Conservation (phyloP, 208 protist genomes). For the Trypanosoma theileri region DNA sequence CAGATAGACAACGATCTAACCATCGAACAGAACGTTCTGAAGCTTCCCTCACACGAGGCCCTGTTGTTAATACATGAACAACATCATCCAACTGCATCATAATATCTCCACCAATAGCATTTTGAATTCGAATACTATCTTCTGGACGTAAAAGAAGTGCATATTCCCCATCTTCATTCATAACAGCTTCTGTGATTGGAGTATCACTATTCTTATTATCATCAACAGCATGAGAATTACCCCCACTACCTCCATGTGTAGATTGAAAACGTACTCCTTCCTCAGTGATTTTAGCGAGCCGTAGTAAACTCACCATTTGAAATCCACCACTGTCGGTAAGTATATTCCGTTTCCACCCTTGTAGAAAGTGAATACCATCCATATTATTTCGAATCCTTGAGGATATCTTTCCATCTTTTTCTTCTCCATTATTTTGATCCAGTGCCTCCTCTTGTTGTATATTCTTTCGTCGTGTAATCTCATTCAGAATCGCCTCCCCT, state of each 20-base stretch:
- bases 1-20: slow-evolving; percentile 97
- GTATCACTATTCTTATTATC: background rate
- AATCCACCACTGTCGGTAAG: slow-evolving; percentile 98
- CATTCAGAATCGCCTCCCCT: slow-evolving; percentile 84
- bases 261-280: slow-evolving; percentile 98
- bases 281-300: slow-evolving; percentile 97
- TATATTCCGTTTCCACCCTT: slow-evolving; percentile 95
- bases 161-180: slow-evolving; percentile 36
- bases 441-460: slow-evolving; percentile 23
- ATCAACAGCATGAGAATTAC: background rate
- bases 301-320: slow-evolving; percentile 98
- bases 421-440: background rate
- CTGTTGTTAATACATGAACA: slow-evolving; percentile 86
- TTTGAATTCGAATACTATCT: slow-evolving; percentile 98
- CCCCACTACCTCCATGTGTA: slow-evolving; percentile 92
- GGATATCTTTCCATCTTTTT: slow-evolving; percentile 1
- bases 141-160: slow-evolving; percentile 97
- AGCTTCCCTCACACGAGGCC: slow-evolving; percentile 95
- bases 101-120: slow-evolving; percentile 98
- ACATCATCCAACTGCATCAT: slow-evolving; percentile 99
- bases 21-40: slow-evolving; percentile 96
- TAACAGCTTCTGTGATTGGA: slow-evolving; percentile 8
- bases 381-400: slow-evolving; percentile 77
- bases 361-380: slow-evolving; percentile 97
- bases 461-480: slow-evolving; percentile 71